Base-by-base conservation (phyloP, 352 stramenopile species). In the Pythium aphanidermatum region DNA sequence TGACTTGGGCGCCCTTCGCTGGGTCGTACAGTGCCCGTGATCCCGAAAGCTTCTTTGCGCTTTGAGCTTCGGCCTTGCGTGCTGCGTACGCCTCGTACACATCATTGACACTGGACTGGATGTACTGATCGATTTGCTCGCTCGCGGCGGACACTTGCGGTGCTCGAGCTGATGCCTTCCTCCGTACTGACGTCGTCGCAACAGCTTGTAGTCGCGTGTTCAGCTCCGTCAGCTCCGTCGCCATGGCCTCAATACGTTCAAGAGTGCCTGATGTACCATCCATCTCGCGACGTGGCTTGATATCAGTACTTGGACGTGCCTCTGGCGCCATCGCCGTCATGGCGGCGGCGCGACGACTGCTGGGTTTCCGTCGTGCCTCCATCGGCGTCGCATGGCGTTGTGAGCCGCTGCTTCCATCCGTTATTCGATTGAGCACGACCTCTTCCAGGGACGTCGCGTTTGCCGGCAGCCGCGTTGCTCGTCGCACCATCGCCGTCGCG, bases 391-490 rank as follows among this genome's bases (percentile, higher is more conserved):
- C 21, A 21, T 29, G 31, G 11, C 13, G 7, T 37, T 24, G 28
- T 6, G 32, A 21, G 10, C 12, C 6, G 16, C 47, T 0, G 11
- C n/a, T 13, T 30, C 39, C 34, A 32, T 61, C 65, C 4, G 61
- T 65, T 28, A 80, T 61, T 11, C 79, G 70, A 14, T 69, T 50
- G 9, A 88, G 55, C 34, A 91, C 28, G 16, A 91, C 59, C 46
- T 91, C 75, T 49, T 91, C 79, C 30, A 91, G 55, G 3, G 74
- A 86, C 53, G 60, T 79, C 45, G 59, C 56, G 27, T 62, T 69
- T 4, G 78, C 65, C n/a, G 68, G 53, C 41, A 91, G 63, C 0
- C 62, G 63, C 14, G 66, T 70, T 17, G 68, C 62, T 43, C 79
- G 83, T 4, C 74, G 66, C 53, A 86, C 74, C 75, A 91, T 88